A percentile compares a stretch with the other conserved stretches of the same genome.
Evolutionary conservation across 371 early-diverging fungal genomes (phyloP).

Genomic region (Mucor saturninus): DNA sequence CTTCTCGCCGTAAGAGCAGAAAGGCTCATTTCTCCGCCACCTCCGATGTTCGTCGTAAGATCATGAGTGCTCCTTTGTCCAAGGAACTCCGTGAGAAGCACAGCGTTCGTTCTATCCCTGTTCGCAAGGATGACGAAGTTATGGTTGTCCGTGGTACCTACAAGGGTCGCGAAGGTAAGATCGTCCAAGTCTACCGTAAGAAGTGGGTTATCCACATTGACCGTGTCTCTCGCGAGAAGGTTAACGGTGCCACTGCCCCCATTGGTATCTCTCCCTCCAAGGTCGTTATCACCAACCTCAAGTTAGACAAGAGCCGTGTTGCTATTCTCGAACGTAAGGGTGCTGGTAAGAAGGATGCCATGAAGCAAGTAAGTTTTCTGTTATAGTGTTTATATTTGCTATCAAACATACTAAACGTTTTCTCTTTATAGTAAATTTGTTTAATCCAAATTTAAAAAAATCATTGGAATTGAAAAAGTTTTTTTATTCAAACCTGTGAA

Average conservation of each 20-base stretch:
- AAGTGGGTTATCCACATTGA: conserved; percentile 99
- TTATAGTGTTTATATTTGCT: neutral
- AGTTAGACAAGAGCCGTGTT: conserved; percentile 96
- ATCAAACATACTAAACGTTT: neutral
- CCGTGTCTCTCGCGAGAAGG: conserved; percentile 95
- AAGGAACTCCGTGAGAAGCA: conserved; percentile 98
- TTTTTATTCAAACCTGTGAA: neutral
- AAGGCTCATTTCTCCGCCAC: conserved; percentile 99
- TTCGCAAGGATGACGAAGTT: conserved; percentile 98
- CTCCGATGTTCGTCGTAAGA: conserved; percentile 91
- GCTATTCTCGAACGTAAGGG: conserved; percentile 83
- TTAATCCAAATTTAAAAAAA: neutral
- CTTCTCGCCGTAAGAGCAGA: conserved; percentile 95
- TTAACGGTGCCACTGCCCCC: conserved; percentile 92
- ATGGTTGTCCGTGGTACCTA: conserved; percentile 90
- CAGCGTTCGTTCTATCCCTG: conserved; percentile 93
- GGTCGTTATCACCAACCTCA: conserved; percentile 92
- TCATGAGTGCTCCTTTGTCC: conserved; percentile 95
- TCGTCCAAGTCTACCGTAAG: conserved; percentile 95
- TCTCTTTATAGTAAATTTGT: conserved; percentile 8
- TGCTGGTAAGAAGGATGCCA: conserved; percentile 43
- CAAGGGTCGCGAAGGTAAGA: conserved; percentile 98
- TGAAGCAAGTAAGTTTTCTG: conserved; percentile 42
- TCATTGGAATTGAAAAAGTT: neutral
- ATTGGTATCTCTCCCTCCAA: conserved; percentile 98